Evolutionary conservation across 2,329 filamentous ascomycete genomes (phyloP).

Genomic region (Trichoderma afroharzianum): DNA sequence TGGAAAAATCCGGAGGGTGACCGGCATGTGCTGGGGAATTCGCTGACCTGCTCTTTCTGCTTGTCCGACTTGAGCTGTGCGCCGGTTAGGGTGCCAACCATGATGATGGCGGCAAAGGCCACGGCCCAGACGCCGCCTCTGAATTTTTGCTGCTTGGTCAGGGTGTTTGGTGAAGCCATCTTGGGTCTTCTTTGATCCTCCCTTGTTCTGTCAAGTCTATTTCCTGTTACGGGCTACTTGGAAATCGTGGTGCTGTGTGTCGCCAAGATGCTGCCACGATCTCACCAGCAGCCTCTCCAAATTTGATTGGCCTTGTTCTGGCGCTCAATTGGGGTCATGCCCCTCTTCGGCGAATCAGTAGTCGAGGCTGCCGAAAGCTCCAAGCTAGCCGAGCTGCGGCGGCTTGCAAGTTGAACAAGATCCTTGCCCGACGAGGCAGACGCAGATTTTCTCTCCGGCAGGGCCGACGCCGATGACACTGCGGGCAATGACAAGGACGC

Average conservation of each 20-base stretch:
- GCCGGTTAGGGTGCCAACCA: slow-evolving; percentile 47
- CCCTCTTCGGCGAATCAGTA: slow-evolving; percentile 1
- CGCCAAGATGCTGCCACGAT: background rate
- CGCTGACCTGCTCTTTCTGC: slow-evolving; percentile 42
- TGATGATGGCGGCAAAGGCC: slow-evolving; percentile 44
- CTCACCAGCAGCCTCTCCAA: slow-evolving; percentile 29
- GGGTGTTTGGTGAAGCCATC: slow-evolving; percentile 15
- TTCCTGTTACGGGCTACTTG: background rate
- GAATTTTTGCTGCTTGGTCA: slow-evolving; percentile 34
- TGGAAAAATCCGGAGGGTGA: too few relatives aligned
- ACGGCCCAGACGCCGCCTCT: slow-evolving; percentile 38
- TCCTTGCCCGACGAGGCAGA: background rate
- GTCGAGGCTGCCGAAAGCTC: background rate
- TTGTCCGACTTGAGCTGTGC: slow-evolving; percentile 47
- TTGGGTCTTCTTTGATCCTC: background rate
- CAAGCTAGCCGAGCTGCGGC: background rate
- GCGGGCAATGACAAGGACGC: background rate
- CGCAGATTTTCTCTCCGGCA: background rate
- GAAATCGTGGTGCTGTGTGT: background rate
- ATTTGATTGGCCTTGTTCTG: slow-evolving; percentile 24
- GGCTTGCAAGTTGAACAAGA: background rate
- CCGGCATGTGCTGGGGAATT: too few relatives aligned
- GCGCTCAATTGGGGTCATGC: slow-evolving; percentile 24
- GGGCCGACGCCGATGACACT: background rate
- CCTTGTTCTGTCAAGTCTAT: background rate